A percentile compares a stretch with the other conserved stretches of the same genome.
Conservation (phyloP, 371 early-diverging fungal species). For the Mortierella sp. region DNA sequence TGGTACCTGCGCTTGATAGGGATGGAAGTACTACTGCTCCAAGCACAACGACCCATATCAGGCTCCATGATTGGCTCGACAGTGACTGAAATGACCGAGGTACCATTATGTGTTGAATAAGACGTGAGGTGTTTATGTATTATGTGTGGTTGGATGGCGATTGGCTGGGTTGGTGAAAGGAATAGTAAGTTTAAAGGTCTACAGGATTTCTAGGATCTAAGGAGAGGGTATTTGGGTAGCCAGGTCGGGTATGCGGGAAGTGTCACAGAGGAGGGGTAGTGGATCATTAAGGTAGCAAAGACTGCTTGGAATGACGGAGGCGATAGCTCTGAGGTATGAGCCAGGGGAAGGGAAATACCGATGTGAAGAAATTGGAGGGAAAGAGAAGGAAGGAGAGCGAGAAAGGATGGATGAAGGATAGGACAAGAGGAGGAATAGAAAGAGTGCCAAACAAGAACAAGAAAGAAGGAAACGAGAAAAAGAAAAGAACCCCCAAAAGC, state of each 20-base stretch:
- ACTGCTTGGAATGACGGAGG: neutral
- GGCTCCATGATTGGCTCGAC: neutral
- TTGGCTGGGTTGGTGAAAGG: neutral
- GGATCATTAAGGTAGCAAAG: neutral
- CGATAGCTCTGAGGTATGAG: neutral
- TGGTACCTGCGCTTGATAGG: constrained; percentile 8
- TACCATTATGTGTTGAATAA: neutral
- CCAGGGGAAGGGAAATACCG: neutral
- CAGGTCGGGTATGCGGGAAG: neutral
- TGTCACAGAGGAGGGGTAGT: neutral
- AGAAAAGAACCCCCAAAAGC: neutral
- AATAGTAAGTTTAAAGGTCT: neutral
- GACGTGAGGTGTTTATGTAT: neutral
- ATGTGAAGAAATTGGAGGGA: neutral
- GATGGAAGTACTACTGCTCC: constrained; percentile 1
- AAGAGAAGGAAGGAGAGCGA: neutral
- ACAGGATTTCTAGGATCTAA: neutral
- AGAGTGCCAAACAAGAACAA: neutral
- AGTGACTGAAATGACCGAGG: constrained; percentile 7
- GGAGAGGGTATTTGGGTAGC: neutral
- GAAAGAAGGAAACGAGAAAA: neutral
- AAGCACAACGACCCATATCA: neutral
- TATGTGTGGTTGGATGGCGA: too few relatives aligned
- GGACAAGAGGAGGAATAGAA: neutral
- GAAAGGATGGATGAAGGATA: neutral